Percentiles rank a stretch among this genome's conserved stretches.
Evolutionary conservation across 2,329 filamentous ascomycete species (phyloP).

Genomic region (Microdochium nivale): DNA sequence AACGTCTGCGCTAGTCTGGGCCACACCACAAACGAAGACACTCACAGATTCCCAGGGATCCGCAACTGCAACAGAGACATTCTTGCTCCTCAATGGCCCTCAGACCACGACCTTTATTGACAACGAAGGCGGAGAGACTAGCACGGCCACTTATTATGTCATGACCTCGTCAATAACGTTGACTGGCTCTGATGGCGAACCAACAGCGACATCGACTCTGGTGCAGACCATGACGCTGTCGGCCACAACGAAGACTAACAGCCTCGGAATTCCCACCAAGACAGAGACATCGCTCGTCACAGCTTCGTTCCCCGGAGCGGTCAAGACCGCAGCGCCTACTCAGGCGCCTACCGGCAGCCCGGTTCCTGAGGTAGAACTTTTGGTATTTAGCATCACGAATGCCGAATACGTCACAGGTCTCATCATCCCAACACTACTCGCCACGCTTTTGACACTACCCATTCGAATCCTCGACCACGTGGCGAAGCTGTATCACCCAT

Average conservation of each 20-base stretch:
- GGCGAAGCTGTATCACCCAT: conserved; percentile 29
- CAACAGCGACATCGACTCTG: conserved; percentile 10
- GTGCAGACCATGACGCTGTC: conserved; percentile 6
- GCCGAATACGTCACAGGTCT: conserved; percentile 14
- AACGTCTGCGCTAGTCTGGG: background rate
- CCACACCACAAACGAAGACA: conserved; percentile 7
- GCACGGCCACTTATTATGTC: conserved; percentile 5
- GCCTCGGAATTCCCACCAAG: background rate
- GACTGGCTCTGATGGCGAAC: conserved; percentile 9
- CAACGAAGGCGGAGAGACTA: background rate
- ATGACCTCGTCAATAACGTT: conserved; percentile 7
- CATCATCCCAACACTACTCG: conserved; percentile 12
- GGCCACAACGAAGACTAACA: background rate
- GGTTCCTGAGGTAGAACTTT: background rate
- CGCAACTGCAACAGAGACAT: conserved; percentile 8
- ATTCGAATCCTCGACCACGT: conserved; percentile 21
- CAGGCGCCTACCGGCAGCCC: background rate
- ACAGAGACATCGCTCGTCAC: background rate
- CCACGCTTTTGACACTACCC: conserved; percentile 10
- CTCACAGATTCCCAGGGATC: conserved; percentile 10
- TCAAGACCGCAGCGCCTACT: background rate
- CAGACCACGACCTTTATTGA: background rate
- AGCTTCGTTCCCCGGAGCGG: background rate
- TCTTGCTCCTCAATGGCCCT: background rate
- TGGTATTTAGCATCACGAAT: conserved; percentile 4